Percentiles rank a stretch among this genome's conserved stretches.
These are phyloP conservation scores for Clohesyomyces aquaticus DNA, from an alignment of 495 filamentous ascomycete genomes.

Conservation along the genomic window DNA sequence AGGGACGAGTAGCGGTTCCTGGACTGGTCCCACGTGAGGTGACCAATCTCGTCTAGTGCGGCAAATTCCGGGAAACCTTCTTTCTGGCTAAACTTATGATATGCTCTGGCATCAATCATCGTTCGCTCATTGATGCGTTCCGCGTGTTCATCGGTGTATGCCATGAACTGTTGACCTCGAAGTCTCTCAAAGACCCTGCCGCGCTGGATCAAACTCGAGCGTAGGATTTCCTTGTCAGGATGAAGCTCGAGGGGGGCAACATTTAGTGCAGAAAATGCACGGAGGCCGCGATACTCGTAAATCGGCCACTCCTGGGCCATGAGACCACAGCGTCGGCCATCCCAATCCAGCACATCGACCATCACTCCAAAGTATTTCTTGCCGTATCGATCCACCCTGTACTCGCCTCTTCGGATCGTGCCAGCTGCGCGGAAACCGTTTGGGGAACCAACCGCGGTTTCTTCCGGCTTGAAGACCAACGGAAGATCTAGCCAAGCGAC, in stretches of 20 bases:
- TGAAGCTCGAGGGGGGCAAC: slow-evolving; percentile 14
- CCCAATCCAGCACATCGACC: slow-evolving; percentile 41
- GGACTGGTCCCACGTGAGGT: slow-evolving; percentile 18
- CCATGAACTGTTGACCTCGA: slow-evolving; percentile 18
- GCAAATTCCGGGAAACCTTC: slow-evolving; percentile 10
- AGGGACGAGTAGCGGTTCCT: slow-evolving; percentile 12
- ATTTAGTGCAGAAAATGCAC: slow-evolving; percentile 10
- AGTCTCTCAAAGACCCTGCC: slow-evolving; percentile 20
- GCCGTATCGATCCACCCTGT: slow-evolving; percentile 59
- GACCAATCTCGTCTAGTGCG: neutral
- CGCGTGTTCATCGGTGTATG: slow-evolving; percentile 17
- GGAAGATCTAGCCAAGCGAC: slow-evolving; percentile 62
- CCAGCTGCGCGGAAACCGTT: slow-evolving; percentile 45
- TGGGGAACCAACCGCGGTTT: slow-evolving; percentile 42
- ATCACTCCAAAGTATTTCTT: slow-evolving; percentile 45
- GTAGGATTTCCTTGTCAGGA: slow-evolving; percentile 6
- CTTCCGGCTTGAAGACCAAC: slow-evolving; percentile 55
- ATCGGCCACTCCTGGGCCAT: slow-evolving; percentile 36
- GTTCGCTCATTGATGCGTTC: slow-evolving; percentile 8
- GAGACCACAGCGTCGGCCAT: slow-evolving; percentile 55
- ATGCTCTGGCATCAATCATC: slow-evolving; percentile 21
- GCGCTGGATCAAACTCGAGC: slow-evolving; percentile 6
- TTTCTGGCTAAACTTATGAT: neutral
- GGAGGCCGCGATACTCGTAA: slow-evolving; percentile 14
- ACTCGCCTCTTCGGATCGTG: slow-evolving; percentile 55